Base-by-base conservation (phyloP, 441 rosid genomes). In the Populus hybrid region DNA sequence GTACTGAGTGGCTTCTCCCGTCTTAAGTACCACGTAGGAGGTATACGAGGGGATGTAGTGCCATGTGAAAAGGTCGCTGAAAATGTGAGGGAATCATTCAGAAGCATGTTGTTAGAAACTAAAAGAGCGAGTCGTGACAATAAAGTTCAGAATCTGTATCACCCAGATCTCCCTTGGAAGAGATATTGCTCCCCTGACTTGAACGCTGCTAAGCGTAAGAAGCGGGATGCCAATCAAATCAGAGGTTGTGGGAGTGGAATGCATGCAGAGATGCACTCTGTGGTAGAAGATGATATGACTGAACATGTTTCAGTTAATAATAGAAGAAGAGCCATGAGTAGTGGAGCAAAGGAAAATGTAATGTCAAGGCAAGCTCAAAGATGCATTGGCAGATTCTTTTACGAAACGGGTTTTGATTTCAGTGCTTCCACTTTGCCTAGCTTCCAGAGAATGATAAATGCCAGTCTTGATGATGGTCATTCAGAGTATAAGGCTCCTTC, bases 21-120 rank as follows among this genome's bases (percentile, higher is more conserved):
- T 79, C 86, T 90, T 67, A 85, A 75, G 81, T 64, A 1, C 59
- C 94, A 92, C 84, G 75, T 92, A 78, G 93, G 86, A 74, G 89
- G 88, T 75, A 32, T 89, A 63, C 74, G 82, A 6, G 82, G 71
- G 73, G 83, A 84, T 28, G 90, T 84, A 16, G 28, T 38, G 36
- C 74, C 83, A 68, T 90, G 93, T 65, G 78, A 72, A 53, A 78
- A 78, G 72, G 91, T 88, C 81, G 78, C 93, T 3, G 72, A 57
- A 72, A 61, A 67, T 69, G 81, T 88, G 34, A 86, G 71, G 83
- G 80, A 79, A 63, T 6, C 66, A 53, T 85, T 86, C 68, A 79
- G 82, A 71, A 73, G 18, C 21, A 16, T 24, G 57, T 69, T 77
- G n/a, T 63, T 14, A 14, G 68, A 84, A 59, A 42, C 5, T 38